A percentile compares a stretch with the other conserved stretches of the same genome.
phyloP scores from a whole-genome alignment of 2,329 filamentous ascomycete species.

The Pestalotiopsis sp. region DNA sequence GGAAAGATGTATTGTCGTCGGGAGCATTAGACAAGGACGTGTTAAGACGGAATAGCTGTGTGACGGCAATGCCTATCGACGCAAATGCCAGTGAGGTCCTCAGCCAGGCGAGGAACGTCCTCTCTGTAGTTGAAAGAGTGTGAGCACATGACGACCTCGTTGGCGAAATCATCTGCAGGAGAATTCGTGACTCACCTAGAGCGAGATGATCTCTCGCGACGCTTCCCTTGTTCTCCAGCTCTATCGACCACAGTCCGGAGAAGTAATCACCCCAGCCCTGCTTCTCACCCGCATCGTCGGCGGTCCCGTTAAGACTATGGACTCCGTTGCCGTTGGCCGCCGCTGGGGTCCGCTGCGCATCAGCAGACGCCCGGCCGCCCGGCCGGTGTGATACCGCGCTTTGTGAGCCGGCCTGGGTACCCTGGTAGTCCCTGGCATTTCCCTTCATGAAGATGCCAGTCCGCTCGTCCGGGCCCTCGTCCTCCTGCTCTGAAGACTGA shows the following conservation, averaged over 20 bases:
- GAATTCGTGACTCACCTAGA: slow-evolving; percentile 55
- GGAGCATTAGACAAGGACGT: slow-evolving; percentile 52
- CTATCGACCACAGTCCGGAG: slow-evolving; percentile 60
- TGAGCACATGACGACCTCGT: not conserved
- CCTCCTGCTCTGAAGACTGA: slow-evolving; percentile 8
- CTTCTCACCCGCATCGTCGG: slow-evolving; percentile 24
- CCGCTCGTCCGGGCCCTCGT: slow-evolving; percentile 38
- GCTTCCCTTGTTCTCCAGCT: slow-evolving; percentile 84
- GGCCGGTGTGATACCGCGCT: slow-evolving; percentile 20
- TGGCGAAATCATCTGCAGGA: not conserved
- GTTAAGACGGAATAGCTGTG: slow-evolving; percentile 83
- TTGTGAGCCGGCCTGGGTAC: slow-evolving; percentile 27
- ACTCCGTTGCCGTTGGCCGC: slow-evolving; percentile 19
- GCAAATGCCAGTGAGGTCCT: slow-evolving; percentile 81
- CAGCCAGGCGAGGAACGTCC: slow-evolving; percentile 85
- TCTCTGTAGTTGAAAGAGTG: slow-evolving; percentile 51
- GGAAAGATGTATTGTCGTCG: slow-evolving; percentile 36
- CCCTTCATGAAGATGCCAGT: slow-evolving; percentile 40
- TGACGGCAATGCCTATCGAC: slow-evolving; percentile 80
- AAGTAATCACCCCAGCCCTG: slow-evolving; percentile 55
- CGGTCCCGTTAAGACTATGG: slow-evolving; percentile 2
- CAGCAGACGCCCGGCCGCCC: slow-evolving; percentile 17
- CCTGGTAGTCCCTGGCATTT: slow-evolving; percentile 41
- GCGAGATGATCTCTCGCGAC: slow-evolving; percentile 83
- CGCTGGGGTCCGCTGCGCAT: slow-evolving; percentile 1